phyloP scores from a whole-genome alignment of 805 yeast genomes.

The Candida krabiensis region DNA sequence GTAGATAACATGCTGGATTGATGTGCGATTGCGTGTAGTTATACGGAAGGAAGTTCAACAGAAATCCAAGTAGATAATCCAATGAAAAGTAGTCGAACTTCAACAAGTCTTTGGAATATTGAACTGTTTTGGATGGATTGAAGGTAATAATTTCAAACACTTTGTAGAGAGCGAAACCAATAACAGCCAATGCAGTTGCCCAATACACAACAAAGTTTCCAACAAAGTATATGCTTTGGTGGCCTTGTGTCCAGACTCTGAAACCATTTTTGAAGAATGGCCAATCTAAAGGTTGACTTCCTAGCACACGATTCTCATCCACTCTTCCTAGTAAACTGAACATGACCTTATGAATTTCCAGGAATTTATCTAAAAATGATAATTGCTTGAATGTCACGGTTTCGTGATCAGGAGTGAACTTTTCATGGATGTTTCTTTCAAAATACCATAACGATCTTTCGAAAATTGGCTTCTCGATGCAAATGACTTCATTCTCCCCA shows the following conservation, averaged over 20 bases:
- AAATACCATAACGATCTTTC: constrained; percentile 73
- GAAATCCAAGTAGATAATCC: constrained; percentile 56
- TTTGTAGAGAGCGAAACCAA: constrained; percentile 20
- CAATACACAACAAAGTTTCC: constrained; percentile 67
- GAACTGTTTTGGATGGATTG: constrained; percentile 19
- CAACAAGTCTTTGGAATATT: constrained; percentile 7
- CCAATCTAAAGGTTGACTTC: constrained; percentile 65
- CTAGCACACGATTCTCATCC: constrained; percentile 48
- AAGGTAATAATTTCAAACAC: constrained; percentile 11
- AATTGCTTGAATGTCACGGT: constrained; percentile 32
- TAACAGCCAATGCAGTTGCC: constrained; percentile 38
- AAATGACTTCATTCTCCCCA: constrained; percentile 84
- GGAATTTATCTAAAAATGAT: constrained; percentile 49
- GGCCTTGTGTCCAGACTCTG: constrained; percentile 49
- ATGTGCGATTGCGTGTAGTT: constrained; percentile 39
- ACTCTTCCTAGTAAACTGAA: constrained; percentile 47
- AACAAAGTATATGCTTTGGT: constrained; percentile 51
- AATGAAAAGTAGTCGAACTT: constrained; percentile 26
- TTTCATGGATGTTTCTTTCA: constrained; percentile 64
- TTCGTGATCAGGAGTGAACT: constrained; percentile 34
- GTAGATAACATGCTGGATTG: constrained; percentile 48
- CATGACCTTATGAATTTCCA: constrained; percentile 59
- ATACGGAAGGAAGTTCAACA: constrained; percentile 58
- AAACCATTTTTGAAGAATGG: constrained; percentile 59
- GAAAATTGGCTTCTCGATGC: constrained; percentile 70